Percentiles rank a stretch among this genome's conserved stretches.
Conservation (phyloP, 345 rosid genomes). For the Syzygium oleosum region DNA sequence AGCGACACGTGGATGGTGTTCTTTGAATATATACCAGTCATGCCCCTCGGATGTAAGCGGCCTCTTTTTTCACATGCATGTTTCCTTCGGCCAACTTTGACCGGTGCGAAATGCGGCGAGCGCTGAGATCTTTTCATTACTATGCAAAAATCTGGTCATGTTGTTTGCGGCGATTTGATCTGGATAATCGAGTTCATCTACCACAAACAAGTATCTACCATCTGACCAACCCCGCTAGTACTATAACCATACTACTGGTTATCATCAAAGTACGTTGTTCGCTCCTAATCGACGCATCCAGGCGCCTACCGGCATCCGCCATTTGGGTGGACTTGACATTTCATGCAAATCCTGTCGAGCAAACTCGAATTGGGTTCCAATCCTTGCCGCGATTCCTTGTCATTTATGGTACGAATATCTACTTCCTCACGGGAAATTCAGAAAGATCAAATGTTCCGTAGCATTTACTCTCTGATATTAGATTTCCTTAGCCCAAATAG, state of each 20-base stretch:
- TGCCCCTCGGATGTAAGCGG: not conserved
- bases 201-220: not conserved
- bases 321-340: too few relatives aligned
- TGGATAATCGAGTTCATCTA: not conserved
- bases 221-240: not conserved
- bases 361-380: too few relatives aligned
- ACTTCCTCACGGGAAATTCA: too few relatives aligned
- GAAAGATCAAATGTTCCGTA: too few relatives aligned
- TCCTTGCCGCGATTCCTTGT: too few relatives aligned
- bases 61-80: not conserved
- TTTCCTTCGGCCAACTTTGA: not conserved
- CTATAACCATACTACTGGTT: not conserved
- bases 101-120: not conserved
- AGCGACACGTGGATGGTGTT: not conserved
- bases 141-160: not conserved
- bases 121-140: not conserved
- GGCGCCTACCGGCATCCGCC: not conserved
- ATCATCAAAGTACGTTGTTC: not conserved
- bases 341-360: too few relatives aligned
- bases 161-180: not conserved
- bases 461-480: too few relatives aligned
- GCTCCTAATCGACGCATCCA: not conserved
- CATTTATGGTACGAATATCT: too few relatives aligned
- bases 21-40: not conserved
- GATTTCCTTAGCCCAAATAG: too few relatives aligned